Base-by-base conservation (phyloP, 805 yeast species). In the Priceomyces castillae region DNA sequence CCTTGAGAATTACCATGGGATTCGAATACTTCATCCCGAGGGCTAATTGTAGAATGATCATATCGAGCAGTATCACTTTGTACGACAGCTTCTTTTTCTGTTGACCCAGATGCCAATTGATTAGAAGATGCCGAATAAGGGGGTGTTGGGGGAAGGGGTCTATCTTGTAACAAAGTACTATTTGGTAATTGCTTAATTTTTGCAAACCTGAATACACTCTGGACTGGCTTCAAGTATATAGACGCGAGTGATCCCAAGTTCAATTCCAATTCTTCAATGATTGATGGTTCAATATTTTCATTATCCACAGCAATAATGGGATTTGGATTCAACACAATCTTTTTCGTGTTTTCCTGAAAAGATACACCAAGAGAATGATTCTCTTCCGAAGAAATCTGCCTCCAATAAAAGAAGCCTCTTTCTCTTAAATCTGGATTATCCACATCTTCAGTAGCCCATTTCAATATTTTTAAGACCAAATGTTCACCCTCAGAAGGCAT, bases 371-470 rank as follows among this genome's bases (percentile, higher is more conserved):
- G 64, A 5, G 59, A 66, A 30, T 71, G 71, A 38, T 69, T 71
- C 15, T 51, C 35, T 12, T 54, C 56, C 0, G 63, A 46, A 1
- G 94, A 79, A 5, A 90, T 64, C 22, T 90, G 64, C 44, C 96
- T 73, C 94, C 95, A 85, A 65, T 92, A 90, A 65, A 88, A 81
- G 56, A 72, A 84, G 0, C 92, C 97, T 31, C 96, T 67, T 50
- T 88, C 95, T 47, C 97, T 74, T 9, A 90, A 63, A 63, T 92
- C 98, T 0, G 97, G 96, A 52, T 88, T 83, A 48, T 82, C 82
- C 1, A 74, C 68, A 10, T 81, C 85, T 51, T 88, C 94, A 0
- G 95, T 85, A 6, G 90, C 85, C 59, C 70, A 62, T 54, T 81
- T 81, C 43, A 90, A 64, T 0, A 84, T 68, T 26, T 72, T 69